These are phyloP conservation scores for Prunus dulcis DNA, from an alignment of 306 rosid genomes.

Conservation along the genomic window DNA sequence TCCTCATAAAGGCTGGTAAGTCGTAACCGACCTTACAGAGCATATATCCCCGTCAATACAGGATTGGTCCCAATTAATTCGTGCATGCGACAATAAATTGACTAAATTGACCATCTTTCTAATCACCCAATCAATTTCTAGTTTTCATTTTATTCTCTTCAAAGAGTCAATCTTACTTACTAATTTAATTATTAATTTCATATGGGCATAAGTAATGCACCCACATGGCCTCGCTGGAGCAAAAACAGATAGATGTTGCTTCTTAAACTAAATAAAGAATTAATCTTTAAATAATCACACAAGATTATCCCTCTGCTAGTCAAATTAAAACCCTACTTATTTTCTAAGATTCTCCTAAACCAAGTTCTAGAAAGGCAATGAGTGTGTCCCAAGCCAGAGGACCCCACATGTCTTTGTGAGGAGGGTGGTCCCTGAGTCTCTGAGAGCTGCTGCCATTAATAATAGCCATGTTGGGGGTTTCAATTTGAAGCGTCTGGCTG, in stretches of 20 bases:
- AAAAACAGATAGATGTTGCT: conserved; percentile 17
- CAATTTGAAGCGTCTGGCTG: conserved; percentile 30
- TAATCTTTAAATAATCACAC: conserved; percentile 17
- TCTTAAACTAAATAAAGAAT: conserved; percentile 4
- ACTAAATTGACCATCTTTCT: not conserved
- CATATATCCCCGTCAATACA: conserved; percentile 1
- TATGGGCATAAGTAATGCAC: conserved; percentile 6
- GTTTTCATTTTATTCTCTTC: not conserved
- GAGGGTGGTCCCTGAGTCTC: conserved; percentile 9
- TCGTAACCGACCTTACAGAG: not conserved
- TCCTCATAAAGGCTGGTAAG: not conserved
- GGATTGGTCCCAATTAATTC: not conserved
- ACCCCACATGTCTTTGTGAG: conserved; percentile 49
- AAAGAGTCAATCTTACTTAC: conserved; percentile 9
- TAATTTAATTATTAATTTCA: not conserved
- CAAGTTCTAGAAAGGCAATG: conserved; percentile 61
- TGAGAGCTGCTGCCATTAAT: conserved; percentile 38
- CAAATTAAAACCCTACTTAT: conserved; percentile 14
- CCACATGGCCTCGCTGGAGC: conserved; percentile 58
- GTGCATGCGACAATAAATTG: not conserved
- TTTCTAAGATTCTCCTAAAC: conserved; percentile 15
- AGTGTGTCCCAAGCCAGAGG: conserved; percentile 64
- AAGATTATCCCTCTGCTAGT: conserved; percentile 7
- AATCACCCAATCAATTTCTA: not conserved
- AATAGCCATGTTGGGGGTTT: conserved; percentile 26